These are phyloP conservation scores for Fraxinus xanthoxyloides DNA, from an alignment of 305 asterid species.

Conservation along the genomic window DNA sequence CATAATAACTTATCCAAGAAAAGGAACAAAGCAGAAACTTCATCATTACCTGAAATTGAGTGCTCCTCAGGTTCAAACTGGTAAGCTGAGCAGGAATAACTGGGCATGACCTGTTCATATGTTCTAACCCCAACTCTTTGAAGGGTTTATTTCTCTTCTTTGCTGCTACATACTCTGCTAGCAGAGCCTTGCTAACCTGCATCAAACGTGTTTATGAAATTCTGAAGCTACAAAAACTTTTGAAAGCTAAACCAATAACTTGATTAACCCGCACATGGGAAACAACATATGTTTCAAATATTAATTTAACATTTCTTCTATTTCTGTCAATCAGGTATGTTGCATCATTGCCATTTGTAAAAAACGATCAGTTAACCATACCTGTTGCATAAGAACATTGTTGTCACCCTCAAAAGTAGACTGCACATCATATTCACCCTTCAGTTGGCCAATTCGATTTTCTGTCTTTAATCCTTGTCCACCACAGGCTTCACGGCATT, in stretches of 20 bases:
- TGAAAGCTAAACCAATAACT: background rate
- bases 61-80: constrained; percentile 40
- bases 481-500: constrained; percentile 97
- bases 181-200: constrained; percentile 94
- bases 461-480: constrained; percentile 96
- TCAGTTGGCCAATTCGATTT: constrained; percentile 87
- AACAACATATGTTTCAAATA: background rate
- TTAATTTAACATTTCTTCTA: no score
- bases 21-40: constrained; percentile 5
- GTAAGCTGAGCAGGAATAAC: constrained; percentile 57
- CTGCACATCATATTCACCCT: constrained; percentile 91
- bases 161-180: constrained; percentile 63
- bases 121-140: constrained; percentile 84
- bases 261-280: background rate
- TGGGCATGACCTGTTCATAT: constrained; percentile 74
- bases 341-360: background rate
- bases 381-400: constrained; percentile 99
- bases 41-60: constrained; percentile 65
- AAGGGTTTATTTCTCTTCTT: constrained; percentile 65
- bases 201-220: background rate
- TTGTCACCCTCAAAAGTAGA: constrained; percentile 98
- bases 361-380: constrained; percentile 19
- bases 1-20: background rate
- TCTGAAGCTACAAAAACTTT: background rate
- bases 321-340: background rate